These are phyloP conservation scores for Candida vartiovaarae DNA, from an alignment of 805 yeast genomes.

Conservation along the genomic window DNA sequence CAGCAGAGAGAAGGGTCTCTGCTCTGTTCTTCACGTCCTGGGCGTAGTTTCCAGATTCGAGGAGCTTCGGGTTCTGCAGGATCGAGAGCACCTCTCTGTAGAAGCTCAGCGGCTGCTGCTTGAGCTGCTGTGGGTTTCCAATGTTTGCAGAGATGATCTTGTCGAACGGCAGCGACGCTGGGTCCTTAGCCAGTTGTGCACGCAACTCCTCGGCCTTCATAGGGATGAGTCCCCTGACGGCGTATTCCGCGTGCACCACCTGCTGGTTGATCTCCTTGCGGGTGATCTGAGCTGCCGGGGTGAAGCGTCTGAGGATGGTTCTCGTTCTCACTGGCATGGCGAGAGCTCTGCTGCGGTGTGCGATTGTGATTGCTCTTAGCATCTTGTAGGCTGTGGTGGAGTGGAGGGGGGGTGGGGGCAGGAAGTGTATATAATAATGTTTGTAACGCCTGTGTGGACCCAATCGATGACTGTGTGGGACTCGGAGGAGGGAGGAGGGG, in stretches of 20 bases:
- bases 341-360: background rate
- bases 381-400: background rate
- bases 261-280: slow-evolving; percentile 58
- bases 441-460: no score
- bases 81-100: slow-evolving; percentile 85
- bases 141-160: slow-evolving; percentile 85
- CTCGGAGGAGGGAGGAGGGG: no score
- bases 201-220: slow-evolving; percentile 82
- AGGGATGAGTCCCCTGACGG: slow-evolving; percentile 95
- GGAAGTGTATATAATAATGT: no score
- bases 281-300: slow-evolving; percentile 30
- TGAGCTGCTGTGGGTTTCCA: slow-evolving; percentile 97
- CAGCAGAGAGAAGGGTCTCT: slow-evolving; percentile 42
- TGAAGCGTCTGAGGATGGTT: background rate
- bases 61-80: slow-evolving; percentile 74
- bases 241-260: slow-evolving; percentile 85
- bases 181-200: slow-evolving; percentile 43
- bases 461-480: no score
- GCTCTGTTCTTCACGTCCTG: slow-evolving; percentile 75
- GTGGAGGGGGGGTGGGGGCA: background rate
- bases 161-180: slow-evolving; percentile 65
- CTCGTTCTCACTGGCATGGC: no score
- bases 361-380: background rate
- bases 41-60: slow-evolving; percentile 39
- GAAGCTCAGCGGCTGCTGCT: slow-evolving; percentile 92